These are phyloP conservation scores for Pouteria campechiana DNA, from an alignment of 179 eudicot genomes.

Conservation along the genomic window DNA sequence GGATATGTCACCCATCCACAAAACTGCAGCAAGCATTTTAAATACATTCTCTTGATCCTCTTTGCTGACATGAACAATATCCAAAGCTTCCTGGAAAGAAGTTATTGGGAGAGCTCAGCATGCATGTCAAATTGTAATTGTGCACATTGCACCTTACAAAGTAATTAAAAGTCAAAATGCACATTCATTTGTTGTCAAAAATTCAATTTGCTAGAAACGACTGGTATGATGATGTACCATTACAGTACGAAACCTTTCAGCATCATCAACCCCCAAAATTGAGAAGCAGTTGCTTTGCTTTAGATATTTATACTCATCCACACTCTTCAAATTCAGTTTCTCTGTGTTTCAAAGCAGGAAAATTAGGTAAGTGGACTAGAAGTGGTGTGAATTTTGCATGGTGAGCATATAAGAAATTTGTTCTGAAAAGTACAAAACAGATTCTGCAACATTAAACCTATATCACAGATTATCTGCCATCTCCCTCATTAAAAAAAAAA, in stretches of 20 bases:
- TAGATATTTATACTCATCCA: conserved; percentile 66
- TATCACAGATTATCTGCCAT: too few species aligned
- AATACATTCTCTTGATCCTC: conserved; percentile 82
- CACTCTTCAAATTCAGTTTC: conserved; percentile 65
- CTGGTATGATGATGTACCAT: conserved; percentile 36
- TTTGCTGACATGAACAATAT: conserved; percentile 76
- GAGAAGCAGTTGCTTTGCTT: conserved; percentile 69
- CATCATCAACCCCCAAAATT: conserved; percentile 86
- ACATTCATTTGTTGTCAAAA: too few species aligned
- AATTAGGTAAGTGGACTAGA: too few species aligned
- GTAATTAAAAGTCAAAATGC: too few species aligned
- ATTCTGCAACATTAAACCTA: too few species aligned
- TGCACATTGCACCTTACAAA: neutral
- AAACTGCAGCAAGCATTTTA: conserved; percentile 87
- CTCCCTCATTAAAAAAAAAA: too few species aligned
- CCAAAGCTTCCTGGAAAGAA: conserved; percentile 70
- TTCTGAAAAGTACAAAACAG: too few species aligned
- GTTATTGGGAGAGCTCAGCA: neutral
- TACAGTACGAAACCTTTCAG: conserved; percentile 71
- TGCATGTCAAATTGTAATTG: neutral
- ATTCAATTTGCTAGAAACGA: too few species aligned
- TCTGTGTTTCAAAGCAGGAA: conserved; percentile 30
- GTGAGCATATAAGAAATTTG: too few species aligned
- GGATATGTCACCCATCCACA: conserved; percentile 90
- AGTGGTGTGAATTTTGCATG: too few species aligned